Conservation (phyloP, 2,329 filamentous ascomycete species). For the Lasiodiplodia sp. region DNA sequence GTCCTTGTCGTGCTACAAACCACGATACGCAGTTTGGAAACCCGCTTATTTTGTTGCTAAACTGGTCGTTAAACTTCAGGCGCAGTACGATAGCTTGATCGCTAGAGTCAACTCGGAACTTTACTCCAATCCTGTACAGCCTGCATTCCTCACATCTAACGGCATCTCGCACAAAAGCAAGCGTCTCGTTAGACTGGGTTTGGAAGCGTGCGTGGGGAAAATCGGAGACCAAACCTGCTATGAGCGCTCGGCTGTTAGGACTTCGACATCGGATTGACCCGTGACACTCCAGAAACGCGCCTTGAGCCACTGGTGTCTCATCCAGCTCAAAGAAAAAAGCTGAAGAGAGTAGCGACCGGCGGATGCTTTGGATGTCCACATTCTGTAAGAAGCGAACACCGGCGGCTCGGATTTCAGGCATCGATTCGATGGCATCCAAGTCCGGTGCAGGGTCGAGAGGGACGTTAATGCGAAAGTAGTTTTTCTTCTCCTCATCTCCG, state of each 20-base stretch:
- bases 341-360: neutral
- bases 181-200: neutral
- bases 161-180: neutral
- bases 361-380: slow-evolving; percentile 1
- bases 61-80: slow-evolving; percentile 1
- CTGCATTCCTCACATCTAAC: neutral
- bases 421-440: neutral
- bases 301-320: neutral
- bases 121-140: neutral
- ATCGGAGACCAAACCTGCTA: neutral
- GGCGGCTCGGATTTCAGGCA: neutral
- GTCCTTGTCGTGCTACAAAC: neutral
- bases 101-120: neutral
- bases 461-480: slow-evolving; percentile 1
- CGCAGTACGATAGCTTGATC: neutral
- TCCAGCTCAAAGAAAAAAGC: neutral
- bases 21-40: neutral
- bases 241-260: slow-evolving; percentile 1
- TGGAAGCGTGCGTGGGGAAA: neutral
- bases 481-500: neutral
- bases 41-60: neutral
- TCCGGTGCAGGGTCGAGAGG: neutral
- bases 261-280: neutral
- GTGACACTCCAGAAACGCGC: neutral
- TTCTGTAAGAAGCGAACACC: neutral